Evolutionary conservation across 257 asterid genomes (phyloP).

Genomic region (Capsicum baccatum): DNA sequence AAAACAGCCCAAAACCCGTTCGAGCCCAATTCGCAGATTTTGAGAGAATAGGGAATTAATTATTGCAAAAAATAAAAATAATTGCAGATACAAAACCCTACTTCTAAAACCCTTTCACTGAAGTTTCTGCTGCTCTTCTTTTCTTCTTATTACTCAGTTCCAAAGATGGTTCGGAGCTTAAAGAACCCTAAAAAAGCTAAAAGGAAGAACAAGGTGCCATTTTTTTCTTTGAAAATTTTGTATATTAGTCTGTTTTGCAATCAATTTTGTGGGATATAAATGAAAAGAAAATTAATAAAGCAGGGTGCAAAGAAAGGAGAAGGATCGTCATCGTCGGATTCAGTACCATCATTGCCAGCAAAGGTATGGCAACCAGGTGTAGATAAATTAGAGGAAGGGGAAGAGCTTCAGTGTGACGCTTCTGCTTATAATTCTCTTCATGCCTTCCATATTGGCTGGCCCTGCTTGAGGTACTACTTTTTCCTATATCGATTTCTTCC

Average conservation of each 20-base stretch:
- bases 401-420: constrained; percentile 91
- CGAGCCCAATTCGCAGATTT: not conserved
- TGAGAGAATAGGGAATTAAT: not conserved
- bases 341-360: constrained; percentile 51
- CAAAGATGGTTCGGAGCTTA: constrained; percentile 71
- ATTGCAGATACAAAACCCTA: constrained; percentile 43
- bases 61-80: not conserved
- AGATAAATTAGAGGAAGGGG: constrained; percentile 85
- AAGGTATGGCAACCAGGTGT: constrained; percentile 97
- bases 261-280: not conserved
- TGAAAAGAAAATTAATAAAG: constrained; percentile 4
- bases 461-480: constrained; percentile 74
- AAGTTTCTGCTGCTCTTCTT: not conserved
- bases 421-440: constrained; percentile 88
- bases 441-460: constrained; percentile 88
- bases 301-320: constrained; percentile 62
- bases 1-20: constrained; percentile 20
- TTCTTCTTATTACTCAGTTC: not conserved
- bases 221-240: not conserved
- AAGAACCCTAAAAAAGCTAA: constrained; percentile 74
- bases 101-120: constrained; percentile 34
- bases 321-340: constrained; percentile 63
- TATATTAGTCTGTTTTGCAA: not conserved
- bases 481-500: not conserved
- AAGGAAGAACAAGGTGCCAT: constrained; percentile 67